A percentile compares a stretch with the other conserved stretches of the same genome.
phyloP scores from a whole-genome alignment of 768 basidiomycete species.

The Pisolithus marmoratus region DNA sequence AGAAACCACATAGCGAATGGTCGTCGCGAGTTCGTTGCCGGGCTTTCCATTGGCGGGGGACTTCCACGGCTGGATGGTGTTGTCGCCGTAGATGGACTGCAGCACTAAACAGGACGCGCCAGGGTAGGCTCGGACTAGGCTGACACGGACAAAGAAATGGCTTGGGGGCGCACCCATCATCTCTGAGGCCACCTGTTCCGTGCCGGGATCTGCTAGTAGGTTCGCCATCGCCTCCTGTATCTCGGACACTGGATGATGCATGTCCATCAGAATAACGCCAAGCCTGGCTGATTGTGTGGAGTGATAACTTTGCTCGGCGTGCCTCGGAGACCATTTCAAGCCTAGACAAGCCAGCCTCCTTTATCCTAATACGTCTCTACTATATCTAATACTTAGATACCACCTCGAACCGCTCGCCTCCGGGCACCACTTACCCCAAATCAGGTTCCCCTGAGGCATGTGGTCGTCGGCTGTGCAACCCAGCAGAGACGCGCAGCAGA shows the following conservation, averaged over 20 bases:
- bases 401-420: no score
- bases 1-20: slow-evolving; percentile 59
- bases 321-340: no score
- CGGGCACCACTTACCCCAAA: no score
- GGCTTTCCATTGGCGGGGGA: slow-evolving; percentile 22
- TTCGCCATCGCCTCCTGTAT: slow-evolving; percentile 22
- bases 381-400: no score
- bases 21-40: slow-evolving; percentile 23
- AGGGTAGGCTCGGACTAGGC: slow-evolving; percentile 3
- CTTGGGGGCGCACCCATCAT: slow-evolving; percentile 33
- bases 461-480: no score
- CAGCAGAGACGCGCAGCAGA: no score
- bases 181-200: slow-evolving; percentile 43
- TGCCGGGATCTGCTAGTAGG: slow-evolving; percentile 30
- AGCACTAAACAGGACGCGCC: slow-evolving; percentile 42
- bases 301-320: no score
- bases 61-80: slow-evolving; percentile 55
- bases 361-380: no score
- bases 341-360: no score
- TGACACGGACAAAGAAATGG: slow-evolving; percentile 1
- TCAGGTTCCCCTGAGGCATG: no score
- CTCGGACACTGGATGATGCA: slow-evolving; percentile 11
- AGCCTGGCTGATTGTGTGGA: no score
- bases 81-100: slow-evolving; percentile 78
- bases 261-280: no score